Evolutionary conservation across 2,329 filamentous ascomycete genomes (phyloP), one percentile per base, ranked within the genome.

Genomic region (Hortaea sp.): DNA sequence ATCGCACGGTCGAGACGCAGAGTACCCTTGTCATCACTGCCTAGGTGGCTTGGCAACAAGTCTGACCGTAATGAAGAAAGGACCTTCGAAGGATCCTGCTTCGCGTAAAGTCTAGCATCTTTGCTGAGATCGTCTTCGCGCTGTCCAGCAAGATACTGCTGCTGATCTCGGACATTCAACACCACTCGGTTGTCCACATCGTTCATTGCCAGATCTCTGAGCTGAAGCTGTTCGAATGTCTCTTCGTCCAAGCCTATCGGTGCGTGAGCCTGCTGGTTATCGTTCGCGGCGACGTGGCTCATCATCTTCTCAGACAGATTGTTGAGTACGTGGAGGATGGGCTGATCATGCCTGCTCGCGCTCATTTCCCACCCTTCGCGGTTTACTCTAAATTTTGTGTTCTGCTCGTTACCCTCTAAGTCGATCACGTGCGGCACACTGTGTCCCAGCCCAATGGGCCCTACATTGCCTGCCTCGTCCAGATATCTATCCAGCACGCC

Each of bases 281-380:
- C 79, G 1, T 88, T 84, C 2, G 84, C 79, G 1, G 20, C 20
- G n/a, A 95, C 87, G 53, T 89, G 85, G 41, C 84, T 84, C 76
- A 98, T 84, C 63, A 98, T 85, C 67, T 94, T 95, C 65, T 92
- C 88, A 57, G 88, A 95, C 46, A 97, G 76, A 50, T 78, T 87
- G 63, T 98, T 98, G 46, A 98, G 71, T 0, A 87, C 88, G 51
- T 84, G 81, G 53, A 97, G 83, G 51, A 97, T 94, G 7, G 88
- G 89, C 82, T 92, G 90, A 40, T 83, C 79, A 41, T 78, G 70
- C 7, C 81, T 75, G 2, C 74, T 75, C 1, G 88, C 88, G 31
- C 87, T 78, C 88, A 97, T 95, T 53, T 94, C 92, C 32, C 85
- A 70, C 62, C 97, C 88, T 46, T 90, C 88, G 44, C 84, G 76